These are phyloP conservation scores for Fistulinella prunicolor DNA, from an alignment of 768 basidiomycete species.

Conservation along the genomic window DNA sequence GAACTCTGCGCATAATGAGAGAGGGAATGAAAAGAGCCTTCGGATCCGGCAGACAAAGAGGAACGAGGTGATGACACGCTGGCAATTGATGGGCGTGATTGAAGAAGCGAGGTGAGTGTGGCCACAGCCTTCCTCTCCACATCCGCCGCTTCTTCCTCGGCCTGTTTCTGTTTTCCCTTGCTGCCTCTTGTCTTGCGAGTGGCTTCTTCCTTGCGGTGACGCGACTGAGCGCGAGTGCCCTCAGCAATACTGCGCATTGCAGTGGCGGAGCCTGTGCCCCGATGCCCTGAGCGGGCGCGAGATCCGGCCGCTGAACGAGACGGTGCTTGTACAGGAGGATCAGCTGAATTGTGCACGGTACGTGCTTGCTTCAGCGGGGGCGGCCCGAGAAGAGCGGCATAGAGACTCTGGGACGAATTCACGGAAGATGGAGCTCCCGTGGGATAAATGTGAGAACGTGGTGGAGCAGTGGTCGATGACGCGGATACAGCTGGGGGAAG, in stretches of 20 bases:
- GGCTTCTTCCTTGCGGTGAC: constrained; percentile 41
- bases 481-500: constrained; percentile 34
- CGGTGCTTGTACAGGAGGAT: constrained; percentile 60
- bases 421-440: constrained; percentile 34
- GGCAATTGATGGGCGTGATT: constrained; percentile 59
- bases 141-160: constrained; percentile 37
- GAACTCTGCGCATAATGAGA: constrained; percentile 69
- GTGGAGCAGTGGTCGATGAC: constrained; percentile 28
- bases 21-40: constrained; percentile 60
- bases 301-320: constrained; percentile 34
- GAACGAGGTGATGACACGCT: constrained; percentile 69
- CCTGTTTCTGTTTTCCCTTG: constrained; percentile 51
- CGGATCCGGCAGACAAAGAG: constrained; percentile 66
- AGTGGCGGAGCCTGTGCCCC: constrained; percentile 9
- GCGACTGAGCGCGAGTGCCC: constrained; percentile 44
- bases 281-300: constrained; percentile 22
- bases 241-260: constrained; percentile 45
- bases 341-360: constrained; percentile 72
- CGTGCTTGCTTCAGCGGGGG: constrained; percentile 74
- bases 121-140: constrained; percentile 83
- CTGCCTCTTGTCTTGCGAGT: constrained; percentile 38
- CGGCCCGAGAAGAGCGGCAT: constrained; percentile 70
- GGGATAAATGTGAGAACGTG: constrained; percentile 45
- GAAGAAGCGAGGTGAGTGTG: constrained; percentile 69
- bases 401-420: constrained; percentile 58